Conservation (phyloP, 2,329 filamentous ascomycete genomes). For the Dactylellina haptotyla region DNA sequence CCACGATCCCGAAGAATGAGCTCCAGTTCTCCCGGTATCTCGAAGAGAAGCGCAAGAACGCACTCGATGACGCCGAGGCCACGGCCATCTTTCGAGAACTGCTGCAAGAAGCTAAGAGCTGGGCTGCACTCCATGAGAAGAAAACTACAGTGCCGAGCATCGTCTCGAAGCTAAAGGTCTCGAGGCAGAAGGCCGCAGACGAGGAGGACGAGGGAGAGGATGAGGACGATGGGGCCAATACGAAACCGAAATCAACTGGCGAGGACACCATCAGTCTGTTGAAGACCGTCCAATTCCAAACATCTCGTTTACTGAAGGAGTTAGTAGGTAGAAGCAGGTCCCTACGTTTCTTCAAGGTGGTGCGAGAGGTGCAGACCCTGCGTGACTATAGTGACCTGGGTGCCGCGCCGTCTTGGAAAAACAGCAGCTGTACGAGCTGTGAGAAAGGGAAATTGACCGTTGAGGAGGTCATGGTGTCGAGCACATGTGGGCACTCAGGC, state of each 20-base stretch:
- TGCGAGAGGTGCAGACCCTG: slow-evolving; percentile 58
- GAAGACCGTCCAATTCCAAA: slow-evolving; percentile 21
- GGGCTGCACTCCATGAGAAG: slow-evolving; percentile 4
- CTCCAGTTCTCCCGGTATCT: slow-evolving; percentile 45
- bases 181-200: slow-evolving; percentile 7
- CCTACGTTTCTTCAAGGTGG: slow-evolving; percentile 59
- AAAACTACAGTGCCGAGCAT: background rate
- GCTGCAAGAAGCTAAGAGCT: slow-evolving; percentile 39
- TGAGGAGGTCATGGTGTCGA: slow-evolving; percentile 62
- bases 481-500: slow-evolving; percentile 67
- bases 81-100: slow-evolving; percentile 26
- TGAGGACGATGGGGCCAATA: slow-evolving; percentile 13
- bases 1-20: slow-evolving; percentile 15
- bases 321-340: slow-evolving; percentile 60
- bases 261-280: background rate
- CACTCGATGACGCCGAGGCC: slow-evolving; percentile 32
- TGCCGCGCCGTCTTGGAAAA: slow-evolving; percentile 57
- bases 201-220: slow-evolving; percentile 50
- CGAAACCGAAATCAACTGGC: background rate
- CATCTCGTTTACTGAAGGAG: slow-evolving; percentile 56
- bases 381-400: slow-evolving; percentile 38
- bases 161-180: slow-evolving; percentile 20
- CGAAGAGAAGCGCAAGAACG: slow-evolving; percentile 39
- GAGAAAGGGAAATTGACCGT: slow-evolving; percentile 57
- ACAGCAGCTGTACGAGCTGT: slow-evolving; percentile 59